Evolutionary conservation across 768 basidiomycete genomes (phyloP).

Genomic region (Boletus sp.): DNA sequence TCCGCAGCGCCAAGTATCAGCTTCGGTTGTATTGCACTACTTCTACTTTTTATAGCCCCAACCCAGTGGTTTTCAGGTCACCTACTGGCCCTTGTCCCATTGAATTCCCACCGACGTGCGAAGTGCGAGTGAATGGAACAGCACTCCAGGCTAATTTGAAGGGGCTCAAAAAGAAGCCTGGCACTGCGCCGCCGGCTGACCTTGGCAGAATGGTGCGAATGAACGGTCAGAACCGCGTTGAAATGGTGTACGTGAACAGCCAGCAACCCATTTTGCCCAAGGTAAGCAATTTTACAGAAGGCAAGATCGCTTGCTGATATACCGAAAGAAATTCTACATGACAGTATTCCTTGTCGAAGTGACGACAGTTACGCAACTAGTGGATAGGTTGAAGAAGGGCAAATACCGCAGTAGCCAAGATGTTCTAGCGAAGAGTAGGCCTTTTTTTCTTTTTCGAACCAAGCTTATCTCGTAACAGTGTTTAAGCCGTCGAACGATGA

Average conservation of each 20-base stretch:
- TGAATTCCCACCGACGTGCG: conserved; percentile 90
- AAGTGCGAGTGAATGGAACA: conserved; percentile 80
- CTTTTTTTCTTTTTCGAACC: neutral
- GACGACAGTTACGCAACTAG: conserved; percentile 66
- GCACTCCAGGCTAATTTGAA: conserved; percentile 75
- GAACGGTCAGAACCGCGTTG: conserved; percentile 60
- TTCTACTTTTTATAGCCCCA: conserved; percentile 63
- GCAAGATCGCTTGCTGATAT: conserved; percentile 6
- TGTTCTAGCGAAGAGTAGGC: conserved; percentile 66
- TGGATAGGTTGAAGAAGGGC: conserved; percentile 66
- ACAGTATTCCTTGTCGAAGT: conserved; percentile 82
- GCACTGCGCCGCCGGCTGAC: conserved; percentile 90
- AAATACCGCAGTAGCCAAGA: conserved; percentile 63
- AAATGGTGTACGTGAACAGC: conserved; percentile 90
- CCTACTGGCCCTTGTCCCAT: conserved; percentile 62
- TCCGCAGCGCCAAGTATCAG: conserved; percentile 64
- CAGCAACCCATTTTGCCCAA: conserved; percentile 73
- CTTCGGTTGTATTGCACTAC: conserved; percentile 89
- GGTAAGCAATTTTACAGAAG: conserved; percentile 38
- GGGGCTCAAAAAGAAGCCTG: conserved; percentile 93
- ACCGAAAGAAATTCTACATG: conserved; percentile 90
- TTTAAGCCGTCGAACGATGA: conserved; percentile 59
- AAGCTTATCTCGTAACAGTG: conserved; percentile 44
- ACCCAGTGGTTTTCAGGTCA: conserved; percentile 50
- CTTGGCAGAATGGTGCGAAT: conserved; percentile 42